Evolutionary conservation across 169 alveolate species (phyloP).

Genomic region (Plasmodium fragile): DNA sequence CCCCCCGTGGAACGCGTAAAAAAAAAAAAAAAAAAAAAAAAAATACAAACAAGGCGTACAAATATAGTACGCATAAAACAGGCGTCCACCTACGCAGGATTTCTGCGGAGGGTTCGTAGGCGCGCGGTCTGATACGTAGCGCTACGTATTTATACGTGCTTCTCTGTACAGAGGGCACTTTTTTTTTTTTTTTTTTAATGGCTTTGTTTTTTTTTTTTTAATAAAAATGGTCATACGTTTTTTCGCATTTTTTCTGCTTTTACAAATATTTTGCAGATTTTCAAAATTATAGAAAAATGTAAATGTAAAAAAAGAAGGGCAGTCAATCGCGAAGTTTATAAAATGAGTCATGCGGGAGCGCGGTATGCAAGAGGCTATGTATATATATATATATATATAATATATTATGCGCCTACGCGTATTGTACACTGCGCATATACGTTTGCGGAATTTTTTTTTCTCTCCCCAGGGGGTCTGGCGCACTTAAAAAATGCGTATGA

Average conservation of each 20-base stretch:
- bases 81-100: neutral
- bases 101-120: neutral
- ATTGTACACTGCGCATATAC: neutral
- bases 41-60: neutral
- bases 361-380: neutral
- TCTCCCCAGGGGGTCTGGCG: neutral
- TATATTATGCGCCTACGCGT: neutral
- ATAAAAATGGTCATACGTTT: neutral
- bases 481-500: neutral
- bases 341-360: neutral
- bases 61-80: conserved; percentile 12
- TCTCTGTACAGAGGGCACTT: neutral
- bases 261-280: neutral
- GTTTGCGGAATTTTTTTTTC: neutral
- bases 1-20: neutral
- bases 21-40: neutral
- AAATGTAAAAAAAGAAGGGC: neutral
- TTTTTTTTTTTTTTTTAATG: neutral
- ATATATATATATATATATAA: too few relatives aligned
- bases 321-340: neutral
- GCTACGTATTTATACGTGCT: neutral
- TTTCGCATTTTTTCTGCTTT: neutral
- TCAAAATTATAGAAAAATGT: neutral
- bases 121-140: neutral
- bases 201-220: neutral